Evolutionary conservation across 371 early-diverging fungal species (phyloP).

Genomic region (Syncephalastrum racemosum): DNA sequence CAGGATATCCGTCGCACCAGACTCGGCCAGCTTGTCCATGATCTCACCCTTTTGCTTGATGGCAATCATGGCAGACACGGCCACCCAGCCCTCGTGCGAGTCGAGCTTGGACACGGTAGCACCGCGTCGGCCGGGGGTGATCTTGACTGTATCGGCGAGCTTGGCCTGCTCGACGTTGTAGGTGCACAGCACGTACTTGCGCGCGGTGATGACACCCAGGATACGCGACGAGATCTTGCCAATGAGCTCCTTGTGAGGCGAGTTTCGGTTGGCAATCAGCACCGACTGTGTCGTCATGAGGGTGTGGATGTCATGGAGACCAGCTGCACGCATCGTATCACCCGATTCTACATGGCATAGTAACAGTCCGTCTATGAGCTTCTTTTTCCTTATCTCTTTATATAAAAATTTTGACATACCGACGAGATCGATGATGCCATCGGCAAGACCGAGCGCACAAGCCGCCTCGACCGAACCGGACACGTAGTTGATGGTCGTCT

Average conservation of each 20-base stretch:
- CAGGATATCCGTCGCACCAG: conserved; percentile 93
- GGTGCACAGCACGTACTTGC: conserved; percentile 82
- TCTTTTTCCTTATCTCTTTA: neutral
- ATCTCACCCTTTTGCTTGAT: conserved; percentile 76
- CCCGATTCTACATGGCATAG: conserved; percentile 85
- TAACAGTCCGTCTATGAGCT: neutral
- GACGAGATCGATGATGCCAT: conserved; percentile 83
- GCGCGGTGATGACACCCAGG: conserved; percentile 89
- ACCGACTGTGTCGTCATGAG: conserved; percentile 86
- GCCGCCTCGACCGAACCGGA: conserved; percentile 95
- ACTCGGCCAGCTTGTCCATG: conserved; percentile 87
- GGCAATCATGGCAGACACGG: conserved; percentile 87
- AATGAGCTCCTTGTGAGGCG: conserved; percentile 66
- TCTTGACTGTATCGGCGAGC: conserved; percentile 61
- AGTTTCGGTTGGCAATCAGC: conserved; percentile 71
- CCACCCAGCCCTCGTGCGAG: conserved; percentile 83
- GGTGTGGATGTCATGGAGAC: conserved; percentile 84
- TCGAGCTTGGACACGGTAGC: conserved; percentile 89
- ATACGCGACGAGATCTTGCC: conserved; percentile 79
- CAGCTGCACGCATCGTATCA: conserved; percentile 98
- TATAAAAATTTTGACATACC: conserved; percentile 27
- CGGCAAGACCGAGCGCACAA: conserved; percentile 94
- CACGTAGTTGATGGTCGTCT: conserved; percentile 79
- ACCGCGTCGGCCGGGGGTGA: conserved; percentile 92
- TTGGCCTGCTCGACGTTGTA: conserved; percentile 80